Percentiles rank a stretch among this genome's conserved stretches.
Evolutionary conservation across 2,329 filamentous ascomycete genomes (phyloP).

Genomic region (Grosmannia huntii): DNA sequence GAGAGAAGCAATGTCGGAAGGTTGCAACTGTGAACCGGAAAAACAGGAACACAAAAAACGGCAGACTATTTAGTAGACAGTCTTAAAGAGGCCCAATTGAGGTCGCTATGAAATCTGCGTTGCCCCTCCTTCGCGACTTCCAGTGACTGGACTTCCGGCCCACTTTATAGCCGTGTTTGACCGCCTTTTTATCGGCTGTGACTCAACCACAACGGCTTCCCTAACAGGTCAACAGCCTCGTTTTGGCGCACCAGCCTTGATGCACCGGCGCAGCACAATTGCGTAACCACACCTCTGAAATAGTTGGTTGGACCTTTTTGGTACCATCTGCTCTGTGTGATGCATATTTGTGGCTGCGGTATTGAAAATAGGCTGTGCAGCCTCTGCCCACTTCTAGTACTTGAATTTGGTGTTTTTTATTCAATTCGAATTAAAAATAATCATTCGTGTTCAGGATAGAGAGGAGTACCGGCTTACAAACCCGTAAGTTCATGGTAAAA

Average conservation of each 20-base stretch:
- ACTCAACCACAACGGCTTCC: neutral
- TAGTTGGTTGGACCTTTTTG: too few species aligned
- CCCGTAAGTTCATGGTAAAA: too few species aligned
- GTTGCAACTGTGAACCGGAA: neutral
- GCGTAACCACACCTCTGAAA: too few species aligned
- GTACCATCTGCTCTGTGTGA: too few species aligned
- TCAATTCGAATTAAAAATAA: too few species aligned
- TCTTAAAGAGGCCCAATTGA: neutral
- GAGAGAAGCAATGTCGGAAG: neutral
- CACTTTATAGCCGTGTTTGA: constrained; percentile 7
- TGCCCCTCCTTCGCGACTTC: constrained; percentile 9
- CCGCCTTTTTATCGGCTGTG: constrained; percentile 4
- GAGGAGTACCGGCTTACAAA: too few species aligned
- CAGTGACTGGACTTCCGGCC: neutral
- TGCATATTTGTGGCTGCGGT: too few species aligned
- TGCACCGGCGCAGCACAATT: neutral
- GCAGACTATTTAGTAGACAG: constrained; percentile 1
- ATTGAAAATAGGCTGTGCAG: too few species aligned
- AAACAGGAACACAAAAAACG: neutral
- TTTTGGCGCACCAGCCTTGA: neutral
- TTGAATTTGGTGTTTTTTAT: too few species aligned
- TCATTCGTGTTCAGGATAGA: too few species aligned
- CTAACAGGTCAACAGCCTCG: neutral
- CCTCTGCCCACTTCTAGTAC: too few species aligned
- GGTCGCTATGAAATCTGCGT: neutral